A percentile compares a stretch with the other conserved stretches of the same genome.
Evolutionary conservation across 2,329 filamentous ascomycete genomes (phyloP).

Genomic region (Apiospora malaysiana): DNA sequence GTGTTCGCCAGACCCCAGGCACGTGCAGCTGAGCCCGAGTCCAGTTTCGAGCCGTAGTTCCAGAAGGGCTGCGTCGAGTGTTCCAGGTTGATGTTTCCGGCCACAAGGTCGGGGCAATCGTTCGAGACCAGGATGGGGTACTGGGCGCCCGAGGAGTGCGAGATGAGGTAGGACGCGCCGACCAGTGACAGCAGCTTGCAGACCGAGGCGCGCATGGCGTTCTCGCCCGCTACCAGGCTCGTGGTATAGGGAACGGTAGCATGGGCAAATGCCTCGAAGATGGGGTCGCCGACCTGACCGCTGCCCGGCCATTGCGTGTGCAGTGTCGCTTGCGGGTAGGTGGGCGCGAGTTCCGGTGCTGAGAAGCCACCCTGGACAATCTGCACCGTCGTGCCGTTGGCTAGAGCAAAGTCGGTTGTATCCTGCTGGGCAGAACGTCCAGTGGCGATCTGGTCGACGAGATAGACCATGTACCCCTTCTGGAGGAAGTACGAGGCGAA

Average conservation of each 20-base stretch:
- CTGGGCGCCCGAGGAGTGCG: constrained; percentile 34
- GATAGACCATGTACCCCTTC: constrained; percentile 47
- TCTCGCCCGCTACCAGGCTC: constrained; percentile 30
- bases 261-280: constrained; percentile 55
- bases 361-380: constrained; percentile 36
- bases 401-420: constrained; percentile 36
- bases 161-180: constrained; percentile 38
- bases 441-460: constrained; percentile 45
- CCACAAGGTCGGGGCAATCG: constrained; percentile 37
- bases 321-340: constrained; percentile 40
- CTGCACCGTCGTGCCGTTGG: constrained; percentile 34
- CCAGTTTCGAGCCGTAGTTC: constrained; percentile 30
- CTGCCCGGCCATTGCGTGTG: constrained; percentile 43
- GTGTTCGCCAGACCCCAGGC: constrained; percentile 38
- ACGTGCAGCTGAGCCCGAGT: constrained; percentile 27
- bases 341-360: constrained; percentile 32
- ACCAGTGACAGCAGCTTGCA: constrained; percentile 34
- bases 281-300: constrained; percentile 45
- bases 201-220: constrained; percentile 32
- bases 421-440: constrained; percentile 40
- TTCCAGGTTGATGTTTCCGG: constrained; percentile 40
- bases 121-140: constrained; percentile 30
- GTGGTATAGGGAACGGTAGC: constrained; percentile 45
- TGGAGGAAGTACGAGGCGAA: constrained; percentile 49
- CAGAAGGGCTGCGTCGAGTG: constrained; percentile 38